Percentiles rank a stretch among this genome's conserved stretches.
Conservation (phyloP, 352 stramenopile species). For the Pythium dissotocum region DNA sequence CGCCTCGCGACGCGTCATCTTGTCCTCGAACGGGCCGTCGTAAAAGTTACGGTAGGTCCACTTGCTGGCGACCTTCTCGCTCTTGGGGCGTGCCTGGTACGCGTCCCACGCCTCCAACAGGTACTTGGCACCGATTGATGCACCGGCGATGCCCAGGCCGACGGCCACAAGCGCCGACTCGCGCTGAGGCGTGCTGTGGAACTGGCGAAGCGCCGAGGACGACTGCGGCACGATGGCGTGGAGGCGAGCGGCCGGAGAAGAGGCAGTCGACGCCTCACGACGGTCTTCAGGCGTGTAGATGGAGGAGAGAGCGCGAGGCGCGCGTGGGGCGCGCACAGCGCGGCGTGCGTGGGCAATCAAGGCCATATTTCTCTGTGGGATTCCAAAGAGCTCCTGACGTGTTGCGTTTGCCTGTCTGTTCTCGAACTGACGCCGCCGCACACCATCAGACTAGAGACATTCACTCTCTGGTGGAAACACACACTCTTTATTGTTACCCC, state of each 20-base stretch:
- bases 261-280: background rate
- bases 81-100: slow-evolving; percentile 78
- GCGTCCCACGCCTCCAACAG: slow-evolving; percentile 59
- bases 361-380: background rate
- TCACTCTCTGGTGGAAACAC: background rate
- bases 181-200: slow-evolving; percentile 68
- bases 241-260: slow-evolving; percentile 17
- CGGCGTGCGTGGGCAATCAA: slow-evolving; percentile 8
- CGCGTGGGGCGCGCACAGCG: slow-evolving; percentile 10
- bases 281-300: background rate
- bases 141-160: slow-evolving; percentile 66
- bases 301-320: slow-evolving; percentile 9
- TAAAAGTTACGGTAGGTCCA: slow-evolving; percentile 92
- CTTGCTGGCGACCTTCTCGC: slow-evolving; percentile 44
- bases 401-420: background rate
- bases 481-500: background rate
- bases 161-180: slow-evolving; percentile 63
- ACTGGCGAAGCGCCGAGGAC: slow-evolving; percentile 36
- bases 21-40: slow-evolving; percentile 98
- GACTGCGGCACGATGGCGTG: background rate
- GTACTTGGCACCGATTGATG: slow-evolving; percentile 79
- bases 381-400: background rate
- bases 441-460: slow-evolving; percentile 3
- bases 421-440: background rate
- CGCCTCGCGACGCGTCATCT: slow-evolving; percentile 98